Conservation (phyloP, 2,329 filamentous ascomycete genomes). For the Cytospora mali region DNA sequence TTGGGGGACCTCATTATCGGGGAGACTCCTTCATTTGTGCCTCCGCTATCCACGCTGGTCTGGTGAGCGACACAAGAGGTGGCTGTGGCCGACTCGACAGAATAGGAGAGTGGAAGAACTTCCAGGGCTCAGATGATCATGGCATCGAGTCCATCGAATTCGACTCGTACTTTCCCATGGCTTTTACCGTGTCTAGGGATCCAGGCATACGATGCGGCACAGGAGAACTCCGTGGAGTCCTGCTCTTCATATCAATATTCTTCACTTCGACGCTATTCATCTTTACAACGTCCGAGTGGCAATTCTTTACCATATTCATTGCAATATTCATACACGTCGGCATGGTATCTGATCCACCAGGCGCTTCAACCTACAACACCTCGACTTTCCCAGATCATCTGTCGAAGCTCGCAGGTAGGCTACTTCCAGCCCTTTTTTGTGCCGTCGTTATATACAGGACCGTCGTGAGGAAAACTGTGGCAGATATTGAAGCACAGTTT, state of each 20-base stretch:
- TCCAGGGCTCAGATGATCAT: conserved; percentile 63
- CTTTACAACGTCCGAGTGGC: conserved; percentile 73
- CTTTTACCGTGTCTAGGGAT: conserved; percentile 54
- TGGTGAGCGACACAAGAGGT: conserved; percentile 65
- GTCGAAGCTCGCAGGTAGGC: conserved; percentile 76
- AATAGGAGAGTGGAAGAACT: conserved; percentile 68
- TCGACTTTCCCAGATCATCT: conserved; percentile 68
- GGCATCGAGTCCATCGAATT: conserved; percentile 79
- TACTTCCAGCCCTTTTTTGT: conserved; percentile 83
- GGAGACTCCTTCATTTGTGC: conserved; percentile 81
- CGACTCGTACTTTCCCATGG: conserved; percentile 84
- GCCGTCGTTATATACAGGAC: conserved; percentile 88
- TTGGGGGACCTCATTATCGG: conserved; percentile 77
- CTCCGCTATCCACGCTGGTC: conserved; percentile 73
- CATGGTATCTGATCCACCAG: conserved; percentile 83
- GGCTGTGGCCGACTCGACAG: conserved; percentile 75
- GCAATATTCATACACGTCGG: conserved; percentile 91
- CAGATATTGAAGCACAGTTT: conserved; percentile 74
- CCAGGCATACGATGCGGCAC: conserved; percentile 65
- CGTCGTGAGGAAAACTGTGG: conserved; percentile 70
- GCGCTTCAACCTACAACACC: conserved; percentile 44
- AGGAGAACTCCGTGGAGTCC: conserved; percentile 80
- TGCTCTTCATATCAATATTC: conserved; percentile 79
- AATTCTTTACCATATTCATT: conserved; percentile 80
- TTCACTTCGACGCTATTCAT: conserved; percentile 79